Evolutionary conservation across 2,329 filamentous ascomycete genomes (phyloP), one percentile per base, ranked within the genome.

Genomic region (Sclerotinia borealis): DNA sequence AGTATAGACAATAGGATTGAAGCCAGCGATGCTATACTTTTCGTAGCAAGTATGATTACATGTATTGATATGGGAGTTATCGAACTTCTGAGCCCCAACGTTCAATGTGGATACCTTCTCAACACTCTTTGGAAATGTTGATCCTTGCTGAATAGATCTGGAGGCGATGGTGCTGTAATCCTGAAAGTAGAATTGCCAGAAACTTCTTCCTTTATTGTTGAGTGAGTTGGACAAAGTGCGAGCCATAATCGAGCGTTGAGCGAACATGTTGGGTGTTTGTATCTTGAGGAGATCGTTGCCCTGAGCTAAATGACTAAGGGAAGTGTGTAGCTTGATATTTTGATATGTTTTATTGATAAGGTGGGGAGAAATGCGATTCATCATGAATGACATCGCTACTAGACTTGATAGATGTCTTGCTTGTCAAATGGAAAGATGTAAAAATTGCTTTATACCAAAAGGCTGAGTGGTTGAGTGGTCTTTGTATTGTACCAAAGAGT

Each of bases 81-180:
- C 6, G 1, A 36, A 34, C 11, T 8, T 15, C 13, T 27, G 10
- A 22, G n/a, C 11, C 29, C 11, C 48, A 22, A 13, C 1, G 5
- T 4, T 22, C 5, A 13, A 2, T 25, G 27, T 25, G 2, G n/a
- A 4, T 4, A 5, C 0, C 11, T 19, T 0, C 11, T 27, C 0
- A 2, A 3, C 1, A 13, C 11, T 1, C 10, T 45, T 34, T 13
- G 19, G 13, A 22, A 19, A 25, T 4, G 8, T 34, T 25, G 4
- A 2, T 1, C 22, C n/a, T 37, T 8, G n/a, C 4, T 34, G 15
- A 1, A 8, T 15, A 25, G 8, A 8, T 10, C 11, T 25, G 27
- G 4, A 45, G 11, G n/a, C 15, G 7, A 13, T 11, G 13, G 0
- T 45, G 4, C 27, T 25, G 29, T 45, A 25, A 2, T 34, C 25